Evolutionary conservation across 805 yeast species (phyloP).

Genomic region (Ascoidea tarda): DNA sequence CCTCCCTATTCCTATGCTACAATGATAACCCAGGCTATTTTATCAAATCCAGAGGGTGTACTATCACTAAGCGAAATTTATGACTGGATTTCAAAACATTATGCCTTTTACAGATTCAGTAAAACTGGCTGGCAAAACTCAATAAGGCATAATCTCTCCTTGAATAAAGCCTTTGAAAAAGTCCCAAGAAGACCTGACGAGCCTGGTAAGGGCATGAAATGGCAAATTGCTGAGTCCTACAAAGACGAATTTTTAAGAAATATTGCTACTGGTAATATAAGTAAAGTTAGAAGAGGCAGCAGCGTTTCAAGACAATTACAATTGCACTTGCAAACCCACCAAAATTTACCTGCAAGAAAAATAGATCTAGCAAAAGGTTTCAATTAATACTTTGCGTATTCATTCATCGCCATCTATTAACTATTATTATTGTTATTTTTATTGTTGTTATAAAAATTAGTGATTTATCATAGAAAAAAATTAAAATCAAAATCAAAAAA

Average conservation of each 20-base stretch:
- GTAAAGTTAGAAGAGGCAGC: constrained; percentile 66
- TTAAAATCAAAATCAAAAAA: no score
- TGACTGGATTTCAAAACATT: constrained; percentile 76
- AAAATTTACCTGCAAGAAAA: constrained; percentile 21
- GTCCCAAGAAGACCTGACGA: constrained; percentile 92
- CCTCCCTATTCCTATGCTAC: constrained; percentile 97
- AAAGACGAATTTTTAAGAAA: constrained; percentile 74
- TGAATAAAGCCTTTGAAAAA: constrained; percentile 94
- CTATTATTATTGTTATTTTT: no score
- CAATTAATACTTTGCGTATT: no score
- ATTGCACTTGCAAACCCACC: constrained; percentile 41
- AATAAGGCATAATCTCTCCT: constrained; percentile 77
- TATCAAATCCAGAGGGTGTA: constrained; percentile 78
- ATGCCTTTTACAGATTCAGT: constrained; percentile 82
- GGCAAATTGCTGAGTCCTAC: constrained; percentile 86
- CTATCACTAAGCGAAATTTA: constrained; percentile 86
- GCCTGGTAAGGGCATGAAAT: constrained; percentile 98
- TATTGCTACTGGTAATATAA: constrained; percentile 61
- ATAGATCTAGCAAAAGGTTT: background rate
- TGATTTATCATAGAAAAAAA: no score
- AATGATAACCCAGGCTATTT: constrained; percentile 94
- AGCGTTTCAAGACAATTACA: constrained; percentile 72
- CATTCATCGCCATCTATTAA: no score
- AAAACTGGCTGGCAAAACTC: constrained; percentile 98
- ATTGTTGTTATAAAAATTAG: no score